Evolutionary conservation across 495 filamentous ascomycete species (phyloP).

Genomic region (Talaromyces adpressus): DNA sequence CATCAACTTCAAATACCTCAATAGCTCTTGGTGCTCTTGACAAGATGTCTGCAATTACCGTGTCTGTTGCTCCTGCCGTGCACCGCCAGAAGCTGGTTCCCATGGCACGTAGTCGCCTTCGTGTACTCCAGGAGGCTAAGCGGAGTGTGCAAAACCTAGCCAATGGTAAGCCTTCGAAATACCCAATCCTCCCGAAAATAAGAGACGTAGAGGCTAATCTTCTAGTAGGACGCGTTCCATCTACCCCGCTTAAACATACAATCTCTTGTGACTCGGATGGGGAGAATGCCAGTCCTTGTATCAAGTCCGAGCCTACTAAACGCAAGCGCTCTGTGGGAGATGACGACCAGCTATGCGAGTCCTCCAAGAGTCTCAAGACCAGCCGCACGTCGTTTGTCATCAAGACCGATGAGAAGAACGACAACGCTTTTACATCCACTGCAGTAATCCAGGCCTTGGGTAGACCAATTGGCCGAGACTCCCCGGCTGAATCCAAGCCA

Average conservation of each 20-base stretch:
- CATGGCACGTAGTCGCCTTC: neutral
- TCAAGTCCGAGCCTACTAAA: constrained; percentile 61
- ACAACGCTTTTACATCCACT: neutral
- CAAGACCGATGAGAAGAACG: neutral
- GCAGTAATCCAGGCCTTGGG: constrained; percentile 9
- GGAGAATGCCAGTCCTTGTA: constrained; percentile 75
- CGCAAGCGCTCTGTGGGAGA: constrained; percentile 48
- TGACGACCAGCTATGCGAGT: constrained; percentile 32
- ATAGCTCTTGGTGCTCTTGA: neutral
- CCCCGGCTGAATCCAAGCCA: constrained; percentile 29
- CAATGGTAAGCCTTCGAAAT: constrained; percentile 37
- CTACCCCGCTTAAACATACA: constrained; percentile 18
- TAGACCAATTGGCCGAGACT: constrained; percentile 35
- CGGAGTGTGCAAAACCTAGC: constrained; percentile 48
- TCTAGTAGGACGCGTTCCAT: neutral
- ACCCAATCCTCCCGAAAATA: neutral
- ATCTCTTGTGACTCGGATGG: constrained; percentile 51
- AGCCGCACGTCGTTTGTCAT: constrained; percentile 29
- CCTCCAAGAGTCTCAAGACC: constrained; percentile 34
- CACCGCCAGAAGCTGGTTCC: neutral
- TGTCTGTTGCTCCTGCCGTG: neutral
- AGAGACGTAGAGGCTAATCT: neutral
- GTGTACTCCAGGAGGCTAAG: constrained; percentile 27
- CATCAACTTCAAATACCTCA: neutral
- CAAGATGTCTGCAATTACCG: constrained; percentile 1